phyloP scores from a whole-genome alignment of 2,329 filamentous ascomycete genomes.

The Penicillium sp. region DNA sequence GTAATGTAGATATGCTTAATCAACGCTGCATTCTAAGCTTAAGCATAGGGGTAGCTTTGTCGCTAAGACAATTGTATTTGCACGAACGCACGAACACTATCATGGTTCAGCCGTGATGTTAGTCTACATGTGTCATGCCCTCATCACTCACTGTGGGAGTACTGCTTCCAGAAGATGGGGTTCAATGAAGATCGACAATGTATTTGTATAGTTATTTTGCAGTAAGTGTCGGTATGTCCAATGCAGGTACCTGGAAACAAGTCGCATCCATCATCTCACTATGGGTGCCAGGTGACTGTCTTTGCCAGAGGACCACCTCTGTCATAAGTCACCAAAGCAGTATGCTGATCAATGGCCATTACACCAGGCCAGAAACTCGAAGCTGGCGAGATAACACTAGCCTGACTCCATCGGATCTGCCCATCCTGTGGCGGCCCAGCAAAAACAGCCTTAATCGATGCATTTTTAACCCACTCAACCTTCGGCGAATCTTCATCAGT shows the following conservation, averaged over 20 bases:
- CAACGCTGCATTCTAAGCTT: too few species aligned
- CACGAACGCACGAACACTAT: too few species aligned
- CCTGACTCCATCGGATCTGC: conserved; percentile 36
- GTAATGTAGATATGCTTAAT: too few species aligned
- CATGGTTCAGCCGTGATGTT: too few species aligned
- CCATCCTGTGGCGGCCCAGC: conserved; percentile 35
- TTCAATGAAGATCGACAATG: too few species aligned
- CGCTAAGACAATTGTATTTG: too few species aligned
- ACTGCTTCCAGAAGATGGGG: too few species aligned
- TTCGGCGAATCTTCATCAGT: conserved; percentile 45
- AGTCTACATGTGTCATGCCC: too few species aligned
- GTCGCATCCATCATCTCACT: background rate
- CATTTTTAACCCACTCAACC: conserved; percentile 42
- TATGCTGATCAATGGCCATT: conserved; percentile 29
- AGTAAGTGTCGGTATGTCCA: too few species aligned
- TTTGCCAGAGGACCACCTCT: conserved; percentile 29
- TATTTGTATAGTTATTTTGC: too few species aligned
- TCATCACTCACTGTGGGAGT: background rate
- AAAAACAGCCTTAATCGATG: conserved; percentile 46
- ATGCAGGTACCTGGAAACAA: too few species aligned
- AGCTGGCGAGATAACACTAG: conserved; percentile 30
- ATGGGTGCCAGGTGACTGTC: conserved; percentile 24
- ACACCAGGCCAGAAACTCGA: conserved; percentile 44
- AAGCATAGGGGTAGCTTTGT: too few species aligned
- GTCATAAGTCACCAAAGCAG: conserved; percentile 32